Conservation (phyloP, 352 stramenopile species). For the Pythium oligandrum region DNA sequence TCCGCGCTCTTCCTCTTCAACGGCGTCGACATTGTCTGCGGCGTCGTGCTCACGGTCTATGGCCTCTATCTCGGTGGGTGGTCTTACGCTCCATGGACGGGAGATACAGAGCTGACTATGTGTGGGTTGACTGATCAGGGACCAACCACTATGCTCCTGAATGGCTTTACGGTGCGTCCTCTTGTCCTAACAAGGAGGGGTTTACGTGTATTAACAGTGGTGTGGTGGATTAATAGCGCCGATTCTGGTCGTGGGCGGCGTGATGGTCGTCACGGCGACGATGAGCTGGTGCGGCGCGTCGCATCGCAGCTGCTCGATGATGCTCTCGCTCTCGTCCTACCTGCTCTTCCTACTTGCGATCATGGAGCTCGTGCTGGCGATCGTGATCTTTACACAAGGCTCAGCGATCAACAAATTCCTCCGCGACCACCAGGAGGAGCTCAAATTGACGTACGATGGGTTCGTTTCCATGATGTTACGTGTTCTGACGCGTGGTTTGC, state of each 20-base stretch:
- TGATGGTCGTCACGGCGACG: constrained; percentile 39
- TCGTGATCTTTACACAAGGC: constrained; percentile 69
- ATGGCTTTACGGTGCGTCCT: constrained; percentile 55
- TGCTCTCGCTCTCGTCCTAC: constrained; percentile 53
- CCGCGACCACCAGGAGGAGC: constrained; percentile 52
- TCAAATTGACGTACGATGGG: constrained; percentile 45
- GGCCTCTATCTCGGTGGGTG: constrained; percentile 46
- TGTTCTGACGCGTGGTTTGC: not conserved
- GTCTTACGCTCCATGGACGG: no score
- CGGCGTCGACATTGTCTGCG: constrained; percentile 57
- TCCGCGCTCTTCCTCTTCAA: constrained; percentile 72
- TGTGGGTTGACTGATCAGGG: no score
- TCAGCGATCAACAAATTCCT: constrained; percentile 54
- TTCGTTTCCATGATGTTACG: not conserved
- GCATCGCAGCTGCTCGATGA: constrained; percentile 34
- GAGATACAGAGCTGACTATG: no score
- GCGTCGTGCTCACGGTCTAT: constrained; percentile 52
- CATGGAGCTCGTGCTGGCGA: constrained; percentile 48
- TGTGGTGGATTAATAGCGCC: constrained; percentile 11
- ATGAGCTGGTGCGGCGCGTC: constrained; percentile 69
- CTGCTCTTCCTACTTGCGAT: constrained; percentile 59
- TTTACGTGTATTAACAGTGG: not conserved
- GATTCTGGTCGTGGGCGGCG: constrained; percentile 41
- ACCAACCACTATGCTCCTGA: constrained; percentile 48
- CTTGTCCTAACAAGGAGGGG: not conserved